These are phyloP conservation scores for Candida schatavii DNA, from an alignment of 805 yeast genomes.

Conservation along the genomic window DNA sequence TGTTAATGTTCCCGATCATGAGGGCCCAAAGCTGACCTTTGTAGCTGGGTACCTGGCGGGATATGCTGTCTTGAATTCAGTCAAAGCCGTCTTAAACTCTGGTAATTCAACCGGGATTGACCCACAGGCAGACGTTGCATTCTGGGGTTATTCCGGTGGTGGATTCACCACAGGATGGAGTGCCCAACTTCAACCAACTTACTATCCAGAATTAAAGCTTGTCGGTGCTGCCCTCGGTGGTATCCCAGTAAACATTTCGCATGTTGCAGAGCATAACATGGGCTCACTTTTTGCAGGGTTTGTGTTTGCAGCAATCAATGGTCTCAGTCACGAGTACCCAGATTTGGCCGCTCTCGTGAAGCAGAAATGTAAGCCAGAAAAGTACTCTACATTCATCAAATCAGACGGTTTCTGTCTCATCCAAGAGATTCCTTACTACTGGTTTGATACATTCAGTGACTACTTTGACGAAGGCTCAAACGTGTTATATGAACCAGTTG, in stretches of 20 bases:
- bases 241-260: slow-evolving; percentile 22
- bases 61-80: slow-evolving; percentile 26
- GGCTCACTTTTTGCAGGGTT: slow-evolving; percentile 23
- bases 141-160: slow-evolving; percentile 43
- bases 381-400: slow-evolving; percentile 4
- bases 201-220: slow-evolving; percentile 7
- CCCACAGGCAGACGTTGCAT: slow-evolving; percentile 16
- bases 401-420: neutral
- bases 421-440: slow-evolving; percentile 1
- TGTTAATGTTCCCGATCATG: slow-evolving; percentile 34
- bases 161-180: slow-evolving; percentile 38
- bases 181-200: slow-evolving; percentile 26
- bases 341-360: slow-evolving; percentile 11
- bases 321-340: slow-evolving; percentile 25
- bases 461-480: slow-evolving; percentile 7
- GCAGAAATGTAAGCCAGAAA: slow-evolving; percentile 5
- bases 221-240: slow-evolving; percentile 31
- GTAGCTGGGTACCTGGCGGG: slow-evolving; percentile 31
- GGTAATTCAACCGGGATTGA: slow-evolving; percentile 17
- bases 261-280: slow-evolving; percentile 15
- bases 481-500: slow-evolving; percentile 1
- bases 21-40: slow-evolving; percentile 31
- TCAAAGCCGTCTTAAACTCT: slow-evolving; percentile 24
- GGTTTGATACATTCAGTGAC: neutral
- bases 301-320: slow-evolving; percentile 20